These are phyloP conservation scores for Trichoderma aggressivum DNA, from an alignment of 2,329 filamentous ascomycete genomes.

Conservation along the genomic window DNA sequence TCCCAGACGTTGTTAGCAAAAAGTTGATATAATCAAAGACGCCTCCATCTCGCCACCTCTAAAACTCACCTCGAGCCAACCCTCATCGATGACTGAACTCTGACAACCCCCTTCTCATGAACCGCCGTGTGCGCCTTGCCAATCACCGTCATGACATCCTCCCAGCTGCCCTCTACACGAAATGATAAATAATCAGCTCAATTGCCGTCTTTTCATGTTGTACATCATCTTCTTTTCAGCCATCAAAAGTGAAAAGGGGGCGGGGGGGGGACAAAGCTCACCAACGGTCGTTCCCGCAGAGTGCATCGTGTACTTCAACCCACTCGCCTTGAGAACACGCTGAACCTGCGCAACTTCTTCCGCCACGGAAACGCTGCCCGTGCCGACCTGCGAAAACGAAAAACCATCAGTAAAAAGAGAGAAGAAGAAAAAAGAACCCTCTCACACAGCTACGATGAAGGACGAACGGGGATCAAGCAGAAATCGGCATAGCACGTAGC, in stretches of 20 bases:
- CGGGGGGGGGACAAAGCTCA: slow-evolving; percentile 36
- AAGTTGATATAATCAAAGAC: not conserved
- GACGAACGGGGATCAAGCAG: slow-evolving; percentile 75
- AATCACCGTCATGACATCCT: slow-evolving; percentile 77
- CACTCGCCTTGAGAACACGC: slow-evolving; percentile 74
- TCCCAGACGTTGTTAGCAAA: not conserved
- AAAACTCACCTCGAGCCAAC: slow-evolving; percentile 68
- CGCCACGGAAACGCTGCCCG: slow-evolving; percentile 69
- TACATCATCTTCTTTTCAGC: not conserved
- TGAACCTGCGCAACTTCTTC: slow-evolving; percentile 87
- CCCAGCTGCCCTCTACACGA: slow-evolving; percentile 80
- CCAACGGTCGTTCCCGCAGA: slow-evolving; percentile 90
- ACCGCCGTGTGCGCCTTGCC: slow-evolving; percentile 81
- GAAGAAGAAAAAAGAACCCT: no score
- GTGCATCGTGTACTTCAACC: slow-evolving; percentile 84
- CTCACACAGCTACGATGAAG: not conserved
- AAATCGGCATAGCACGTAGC: slow-evolving; percentile 81
- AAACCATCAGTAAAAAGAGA: not conserved
- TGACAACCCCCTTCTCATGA: slow-evolving; percentile 70
- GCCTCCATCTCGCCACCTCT: not conserved
- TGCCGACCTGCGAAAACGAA: slow-evolving; percentile 68
- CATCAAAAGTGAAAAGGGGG: not conserved
- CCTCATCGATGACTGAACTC: slow-evolving; percentile 86
- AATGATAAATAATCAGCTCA: not conserved
- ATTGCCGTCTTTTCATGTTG: not conserved